Evolutionary conservation across 805 yeast genomes (phyloP), one percentile per base, ranked within the genome.

Genomic region (Cyberlindnera bimundalis): DNA sequence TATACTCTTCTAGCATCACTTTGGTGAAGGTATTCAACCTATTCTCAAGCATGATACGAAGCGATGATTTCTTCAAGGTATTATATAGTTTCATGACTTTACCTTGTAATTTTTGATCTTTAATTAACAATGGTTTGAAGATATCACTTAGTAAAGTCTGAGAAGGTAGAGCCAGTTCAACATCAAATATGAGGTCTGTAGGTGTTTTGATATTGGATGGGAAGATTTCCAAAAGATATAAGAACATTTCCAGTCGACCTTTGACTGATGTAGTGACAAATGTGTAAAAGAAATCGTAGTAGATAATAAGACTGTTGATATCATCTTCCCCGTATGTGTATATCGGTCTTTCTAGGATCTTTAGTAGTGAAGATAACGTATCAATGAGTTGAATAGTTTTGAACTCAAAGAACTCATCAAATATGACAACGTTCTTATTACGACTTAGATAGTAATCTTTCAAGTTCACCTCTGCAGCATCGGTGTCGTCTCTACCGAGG

Each of bases 361-460:
- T 30, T 14, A 50, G 35, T 8, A 59, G 39, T 6, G 16, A 33
- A 17, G 47, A 35, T 16, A 60, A 33, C 2, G 47, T 40, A 3
- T 50, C 56, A 24, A 56, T 49, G 11, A 62, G 29, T 23, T 39
- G 43, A 1, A 46, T 52, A 2, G 54, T 49, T n/a, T 55, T 53
- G 33, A 46, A 53, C 20, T 56, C 59, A 41, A 65, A 65, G 30
- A 64, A 52, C 25, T 64, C 65, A 6, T 57, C 60, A 37, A 61
- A 65, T 2, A 59, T 42, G 1, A 61, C 48, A 6, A 64, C 39
- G 35, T 66, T 68, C 36, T 58, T 60, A 37, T 58, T 63, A 4
- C 50, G 45, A 8, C 46, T 36, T 1, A 62, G 36, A 37, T 65
- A 66, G 26, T 58, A 60, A 37, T 65, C 65, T 25, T 56, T 48